A percentile compares a stretch with the other conserved stretches of the same genome.
phyloP scores from a whole-genome alignment of 768 basidiomycete species.

The Hypsizygus marmoreus region DNA sequence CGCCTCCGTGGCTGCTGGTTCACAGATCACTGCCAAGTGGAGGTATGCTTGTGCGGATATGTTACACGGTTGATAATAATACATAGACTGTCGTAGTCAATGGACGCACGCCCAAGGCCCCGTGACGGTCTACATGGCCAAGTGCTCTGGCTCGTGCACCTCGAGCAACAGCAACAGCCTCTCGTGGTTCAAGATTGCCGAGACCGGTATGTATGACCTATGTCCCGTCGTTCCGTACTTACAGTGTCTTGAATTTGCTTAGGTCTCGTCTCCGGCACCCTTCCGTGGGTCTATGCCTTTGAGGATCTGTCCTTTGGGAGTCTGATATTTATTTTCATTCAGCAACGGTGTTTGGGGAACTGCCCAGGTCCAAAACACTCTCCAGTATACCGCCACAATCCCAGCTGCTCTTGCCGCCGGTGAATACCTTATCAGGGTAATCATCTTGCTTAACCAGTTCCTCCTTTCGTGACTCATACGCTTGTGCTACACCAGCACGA shows the following conservation, averaged over 20 bases:
- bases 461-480: neutral
- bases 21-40: conserved; percentile 36
- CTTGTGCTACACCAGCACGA: conserved; percentile 24
- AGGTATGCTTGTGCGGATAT: conserved; percentile 23
- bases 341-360: conserved; percentile 33
- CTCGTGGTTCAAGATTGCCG: conserved; percentile 40
- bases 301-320: neutral
- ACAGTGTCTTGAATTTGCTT: neutral
- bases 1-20: conserved; percentile 35
- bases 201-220: conserved; percentile 23
- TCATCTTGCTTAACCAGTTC: neutral
- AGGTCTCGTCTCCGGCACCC: conserved; percentile 30
- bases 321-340: neutral
- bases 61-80: no score
- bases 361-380: conserved; percentile 26
- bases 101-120: conserved; percentile 37
- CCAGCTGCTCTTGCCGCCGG: conserved; percentile 34
- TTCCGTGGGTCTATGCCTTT: conserved; percentile 17
- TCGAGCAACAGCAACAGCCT: conserved; percentile 32
- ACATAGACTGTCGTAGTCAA: conserved; percentile 24
- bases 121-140: conserved; percentile 41
- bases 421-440: conserved; percentile 38
- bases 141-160: conserved; percentile 32
- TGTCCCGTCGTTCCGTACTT: neutral
- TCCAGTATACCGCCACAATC: conserved; percentile 34